Evolutionary conservation across 106 monocot species (phyloP).

Genomic region (Hemerocallis citrina): DNA sequence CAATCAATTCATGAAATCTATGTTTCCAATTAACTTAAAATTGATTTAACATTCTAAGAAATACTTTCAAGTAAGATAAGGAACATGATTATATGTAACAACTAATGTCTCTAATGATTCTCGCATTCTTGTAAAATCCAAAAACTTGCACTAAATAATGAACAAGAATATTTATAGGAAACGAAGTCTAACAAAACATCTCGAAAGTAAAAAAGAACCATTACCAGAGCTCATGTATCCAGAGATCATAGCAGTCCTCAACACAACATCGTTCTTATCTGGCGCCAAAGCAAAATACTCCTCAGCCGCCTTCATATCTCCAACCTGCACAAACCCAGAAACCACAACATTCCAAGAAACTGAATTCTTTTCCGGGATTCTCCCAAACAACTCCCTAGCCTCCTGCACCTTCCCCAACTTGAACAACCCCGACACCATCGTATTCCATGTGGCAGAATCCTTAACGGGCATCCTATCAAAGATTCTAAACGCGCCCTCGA

Average conservation of each 20-base stretch:
- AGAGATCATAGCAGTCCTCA: slow-evolving; percentile 58
- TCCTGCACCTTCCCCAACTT: slow-evolving; percentile 21
- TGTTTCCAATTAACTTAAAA: no score
- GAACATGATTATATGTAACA: no score
- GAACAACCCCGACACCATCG: slow-evolving; percentile 55
- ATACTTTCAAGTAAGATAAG: no score
- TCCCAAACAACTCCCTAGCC: slow-evolving; percentile 30
- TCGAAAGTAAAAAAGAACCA: no score
- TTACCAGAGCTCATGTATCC: slow-evolving; percentile 47
- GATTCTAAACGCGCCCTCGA: slow-evolving; percentile 31
- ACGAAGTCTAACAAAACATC: no score
- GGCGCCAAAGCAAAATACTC: slow-evolving; percentile 47
- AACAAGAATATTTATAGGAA: no score
- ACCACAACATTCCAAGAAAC: slow-evolving; percentile 77
- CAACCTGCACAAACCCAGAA: slow-evolving; percentile 27
- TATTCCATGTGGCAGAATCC: slow-evolving; percentile 60
- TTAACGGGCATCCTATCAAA: slow-evolving; percentile 35
- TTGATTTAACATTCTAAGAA: no score
- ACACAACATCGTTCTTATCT: slow-evolving; percentile 30
- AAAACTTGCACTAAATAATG: no score
- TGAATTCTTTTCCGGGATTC: slow-evolving; percentile 41
- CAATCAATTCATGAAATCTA: no score
- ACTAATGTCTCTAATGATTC: no score
- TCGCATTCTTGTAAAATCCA: no score
- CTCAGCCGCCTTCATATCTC: slow-evolving; percentile 40